These are phyloP conservation scores for Primulina tabacum DNA, from an alignment of 257 asterid genomes.

Conservation along the genomic window DNA sequence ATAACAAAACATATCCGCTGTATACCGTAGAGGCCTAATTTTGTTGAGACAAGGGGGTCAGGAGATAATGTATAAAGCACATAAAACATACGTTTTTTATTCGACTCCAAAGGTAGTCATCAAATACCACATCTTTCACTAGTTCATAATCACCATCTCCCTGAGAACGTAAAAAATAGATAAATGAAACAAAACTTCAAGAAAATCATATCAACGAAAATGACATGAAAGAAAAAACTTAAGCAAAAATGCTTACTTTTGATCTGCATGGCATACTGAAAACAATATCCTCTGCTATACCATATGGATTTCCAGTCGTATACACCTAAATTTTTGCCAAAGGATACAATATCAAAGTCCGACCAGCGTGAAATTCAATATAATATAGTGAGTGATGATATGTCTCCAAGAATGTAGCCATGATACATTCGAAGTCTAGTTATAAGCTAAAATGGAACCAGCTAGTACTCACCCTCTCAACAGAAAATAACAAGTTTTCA, in stretches of 20 bases:
- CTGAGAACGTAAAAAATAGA: constrained; percentile 29
- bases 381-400: too few relatives aligned
- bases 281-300: constrained; percentile 80
- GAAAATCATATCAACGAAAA: not conserved
- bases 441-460: not conserved
- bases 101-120: constrained; percentile 77
- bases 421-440: not conserved
- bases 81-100: constrained; percentile 56
- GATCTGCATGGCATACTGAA: constrained; percentile 99
- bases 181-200: not conserved
- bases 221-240: not conserved
- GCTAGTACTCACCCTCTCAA: not conserved
- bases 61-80: not conserved
- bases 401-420: not conserved
- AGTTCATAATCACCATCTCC: constrained; percentile 96
- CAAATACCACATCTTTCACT: constrained; percentile 68
- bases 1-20: not conserved
- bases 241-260: constrained; percentile 42
- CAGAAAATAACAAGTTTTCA: not conserved
- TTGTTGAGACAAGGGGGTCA: not conserved
- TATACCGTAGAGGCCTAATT: not conserved
- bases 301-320: constrained; percentile 80
- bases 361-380: not conserved
- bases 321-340: constrained; percentile 48
- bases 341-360: not conserved